Conservation (phyloP, 1,284 basidiomycete genomes). For the Heliocybe sulcata region DNA sequence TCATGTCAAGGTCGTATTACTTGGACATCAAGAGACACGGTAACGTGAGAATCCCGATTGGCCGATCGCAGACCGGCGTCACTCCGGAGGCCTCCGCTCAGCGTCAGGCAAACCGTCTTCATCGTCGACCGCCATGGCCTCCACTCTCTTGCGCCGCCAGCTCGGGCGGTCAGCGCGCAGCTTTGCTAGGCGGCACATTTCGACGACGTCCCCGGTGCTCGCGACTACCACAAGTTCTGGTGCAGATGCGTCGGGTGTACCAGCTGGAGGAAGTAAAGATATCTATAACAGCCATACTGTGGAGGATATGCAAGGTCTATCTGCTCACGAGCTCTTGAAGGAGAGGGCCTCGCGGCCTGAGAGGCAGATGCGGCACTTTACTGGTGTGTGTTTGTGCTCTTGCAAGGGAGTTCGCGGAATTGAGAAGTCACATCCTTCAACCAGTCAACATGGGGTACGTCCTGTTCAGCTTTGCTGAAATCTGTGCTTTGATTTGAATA, state of each 20-base stretch:
- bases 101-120: conserved; percentile 1
- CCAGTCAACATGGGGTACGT: conserved; percentile 84
- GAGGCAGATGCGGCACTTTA: conserved; percentile 88
- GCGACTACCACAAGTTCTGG: conserved; percentile 14
- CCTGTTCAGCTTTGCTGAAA: background rate
- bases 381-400: conserved; percentile 45
- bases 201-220: conserved; percentile 17
- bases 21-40: background rate
- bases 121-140: conserved; percentile 36
- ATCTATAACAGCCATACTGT: conserved; percentile 65
- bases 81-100: conserved; percentile 4
- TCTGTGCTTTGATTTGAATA: conserved; percentile 1
- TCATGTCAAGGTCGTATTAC: background rate
- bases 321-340: conserved; percentile 70
- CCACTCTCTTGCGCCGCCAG: conserved; percentile 40
- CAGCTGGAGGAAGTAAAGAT: conserved; percentile 27
- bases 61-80: conserved; percentile 4
- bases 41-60: conserved; percentile 2
- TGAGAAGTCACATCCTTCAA: background rate
- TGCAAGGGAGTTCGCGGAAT: conserved; percentile 1
- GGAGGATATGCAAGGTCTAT: conserved; percentile 75
- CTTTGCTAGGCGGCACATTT: conserved; percentile 13
- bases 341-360: conserved; percentile 72
- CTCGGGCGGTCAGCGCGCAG: conserved; percentile 23
- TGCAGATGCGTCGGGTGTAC: conserved; percentile 10